Percentiles rank a stretch among this genome's conserved stretches.
These are phyloP conservation scores for Polysphondylium violaceum DNA, from an alignment of 78 protist genomes.

Conservation along the genomic window DNA sequence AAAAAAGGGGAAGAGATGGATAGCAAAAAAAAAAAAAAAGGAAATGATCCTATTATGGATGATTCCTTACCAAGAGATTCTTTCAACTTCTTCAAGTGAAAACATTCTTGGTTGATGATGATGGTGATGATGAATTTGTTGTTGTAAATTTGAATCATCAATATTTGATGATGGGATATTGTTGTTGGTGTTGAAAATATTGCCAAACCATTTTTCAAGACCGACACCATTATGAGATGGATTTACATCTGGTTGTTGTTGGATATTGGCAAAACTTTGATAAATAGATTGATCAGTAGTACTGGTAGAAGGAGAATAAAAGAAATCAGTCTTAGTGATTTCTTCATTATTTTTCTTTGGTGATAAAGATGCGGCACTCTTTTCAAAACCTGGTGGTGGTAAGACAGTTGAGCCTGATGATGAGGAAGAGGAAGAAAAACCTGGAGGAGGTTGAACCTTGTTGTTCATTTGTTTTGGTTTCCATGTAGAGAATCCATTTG, in stretches of 20 bases:
- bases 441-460: constrained; percentile 13
- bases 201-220: constrained; percentile 47
- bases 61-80: neutral
- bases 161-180: neutral
- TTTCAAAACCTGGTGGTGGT: constrained; percentile 21
- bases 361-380: neutral
- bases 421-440: constrained; percentile 15
- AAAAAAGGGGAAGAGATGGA: too few relatives aligned
- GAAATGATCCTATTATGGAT: neutral
- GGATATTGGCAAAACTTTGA: neutral
- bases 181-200: neutral
- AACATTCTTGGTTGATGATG: constrained; percentile 22
- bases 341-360: neutral
- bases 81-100: constrained; percentile 29
- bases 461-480: constrained; percentile 12
- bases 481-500: constrained; percentile 62
- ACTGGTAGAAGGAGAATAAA: too few relatives aligned
- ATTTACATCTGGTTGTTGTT: neutral
- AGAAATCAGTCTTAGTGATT: too few relatives aligned
- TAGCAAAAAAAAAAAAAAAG: neutral
- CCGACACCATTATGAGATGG: constrained; percentile 9
- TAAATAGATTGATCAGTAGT: neutral
- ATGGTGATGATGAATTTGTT: neutral
- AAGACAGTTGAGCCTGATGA: too few relatives aligned
- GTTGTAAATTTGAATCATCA: neutral